phyloP scores from a whole-genome alignment of 2,329 filamentous ascomycete species.

The Hawksworthiomyces lignivorus region DNA sequence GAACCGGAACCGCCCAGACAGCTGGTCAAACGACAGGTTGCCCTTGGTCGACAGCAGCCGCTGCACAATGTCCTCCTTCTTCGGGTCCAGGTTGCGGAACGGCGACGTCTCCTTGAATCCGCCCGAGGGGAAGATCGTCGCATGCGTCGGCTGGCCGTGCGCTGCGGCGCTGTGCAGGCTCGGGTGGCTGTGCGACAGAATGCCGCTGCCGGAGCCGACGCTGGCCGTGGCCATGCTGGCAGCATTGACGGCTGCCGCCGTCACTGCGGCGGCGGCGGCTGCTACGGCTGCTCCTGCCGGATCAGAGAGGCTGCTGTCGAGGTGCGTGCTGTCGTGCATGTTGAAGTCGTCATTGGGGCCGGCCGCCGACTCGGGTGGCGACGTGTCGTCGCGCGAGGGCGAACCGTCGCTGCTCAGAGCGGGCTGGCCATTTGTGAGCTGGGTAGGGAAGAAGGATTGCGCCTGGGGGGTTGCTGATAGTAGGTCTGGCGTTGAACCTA shows the following conservation, averaged over 20 bases:
- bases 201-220: no score
- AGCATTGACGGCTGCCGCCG: neutral
- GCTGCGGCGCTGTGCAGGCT: neutral
- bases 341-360: slow-evolving; percentile 1
- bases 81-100: slow-evolving; percentile 30
- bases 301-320: slow-evolving; percentile 3
- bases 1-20: slow-evolving; percentile 42
- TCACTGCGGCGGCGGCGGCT: neutral
- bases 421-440: neutral
- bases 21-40: slow-evolving; percentile 43
- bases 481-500: neutral
- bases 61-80: slow-evolving; percentile 40
- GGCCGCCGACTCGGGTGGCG: slow-evolving; percentile 6
- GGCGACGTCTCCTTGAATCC: slow-evolving; percentile 24
- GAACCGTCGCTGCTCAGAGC: slow-evolving; percentile 8
- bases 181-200: neutral
- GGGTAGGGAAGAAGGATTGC: neutral
- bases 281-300: neutral
- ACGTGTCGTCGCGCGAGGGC: slow-evolving; percentile 8
- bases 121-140: neutral
- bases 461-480: slow-evolving; percentile 3
- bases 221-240: neutral
- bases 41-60: slow-evolving; percentile 41
- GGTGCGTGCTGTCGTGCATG: slow-evolving; percentile 7
- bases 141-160: neutral